Base-by-base conservation (phyloP, 164 flowering plant genomes). In the Sedum album region DNA sequence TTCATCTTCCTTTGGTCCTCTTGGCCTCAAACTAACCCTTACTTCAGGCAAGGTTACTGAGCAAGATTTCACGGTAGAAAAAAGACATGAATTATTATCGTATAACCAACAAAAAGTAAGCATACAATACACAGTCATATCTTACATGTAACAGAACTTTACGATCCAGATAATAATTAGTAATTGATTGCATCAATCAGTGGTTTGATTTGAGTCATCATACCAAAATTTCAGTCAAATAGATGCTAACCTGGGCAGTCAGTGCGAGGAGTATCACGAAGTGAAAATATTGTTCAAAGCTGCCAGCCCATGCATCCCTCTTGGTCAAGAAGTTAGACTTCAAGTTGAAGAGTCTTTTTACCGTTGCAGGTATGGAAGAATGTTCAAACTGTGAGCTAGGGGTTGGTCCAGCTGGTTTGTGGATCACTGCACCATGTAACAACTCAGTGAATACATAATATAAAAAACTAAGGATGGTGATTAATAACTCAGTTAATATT, bases 301-400 rank as follows among this genome's bases (percentile, higher is more conserved):
- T 82, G 39, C 97, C 97, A 72, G 98, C 98, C 98, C 98, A 91
- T 11, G 96, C 98, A 82, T 94, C 98, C 71, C 98, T 79, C 78
- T 90, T 94, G 17, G 98, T 94, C 71, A 94, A 77, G 81, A 94
- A 94, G 76, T 89, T 85, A 9, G 98, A 88, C 2, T 85, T 75
- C 0, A 94, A 79, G 74, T 91, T 91, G 80, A 94, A 94, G 73
- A 89, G 91, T 76, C 87, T 91, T 85, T 88, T 94, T 23, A 94
- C 98, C 5, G 97, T 94, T 41, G 97, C 98, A 42, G 98, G 88
- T 49, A 94, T 76, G 20, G 98, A 91, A 33, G 98, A 89, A 77
- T 91, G 96, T 63, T 94, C 97, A 69, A 76, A 94, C 35, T 94
- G 91, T 18, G 98, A 94, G 72, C 62, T 25, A 36, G 88, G 82